Conservation (phyloP, 2,329 filamentous ascomycete species). For the Curvularia spicifera region DNA sequence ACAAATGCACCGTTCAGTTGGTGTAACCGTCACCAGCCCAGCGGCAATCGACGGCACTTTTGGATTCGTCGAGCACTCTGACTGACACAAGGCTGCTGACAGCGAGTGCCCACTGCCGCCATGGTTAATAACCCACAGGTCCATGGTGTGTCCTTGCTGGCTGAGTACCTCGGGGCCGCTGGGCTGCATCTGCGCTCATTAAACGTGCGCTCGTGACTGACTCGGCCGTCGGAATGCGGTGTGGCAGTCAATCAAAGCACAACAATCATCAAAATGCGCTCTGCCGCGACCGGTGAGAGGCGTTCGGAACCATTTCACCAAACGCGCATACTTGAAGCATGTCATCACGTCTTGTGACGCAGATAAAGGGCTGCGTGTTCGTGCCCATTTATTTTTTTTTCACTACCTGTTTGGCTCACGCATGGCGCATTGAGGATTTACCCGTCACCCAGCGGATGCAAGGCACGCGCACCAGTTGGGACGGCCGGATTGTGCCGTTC, state of each 20-base stretch:
- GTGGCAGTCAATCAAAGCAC: constrained; percentile 48
- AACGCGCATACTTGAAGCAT: constrained; percentile 27
- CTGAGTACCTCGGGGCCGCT: constrained; percentile 26
- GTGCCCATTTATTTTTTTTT: background rate
- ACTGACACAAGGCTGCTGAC: constrained; percentile 25
- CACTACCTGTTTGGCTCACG: constrained; percentile 19
- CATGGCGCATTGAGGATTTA: constrained; percentile 39
- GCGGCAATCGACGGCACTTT: constrained; percentile 27
- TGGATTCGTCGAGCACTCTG: constrained; percentile 15
- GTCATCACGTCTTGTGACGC: constrained; percentile 43
- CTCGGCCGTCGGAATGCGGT: constrained; percentile 34
- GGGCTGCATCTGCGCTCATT: constrained; percentile 27
- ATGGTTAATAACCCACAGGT: constrained; percentile 6
- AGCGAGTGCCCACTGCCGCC: background rate
- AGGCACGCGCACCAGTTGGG: constrained; percentile 36
- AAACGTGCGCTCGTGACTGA: constrained; percentile 33
- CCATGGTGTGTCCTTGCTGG: constrained; percentile 12
- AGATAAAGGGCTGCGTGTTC: constrained; percentile 20
- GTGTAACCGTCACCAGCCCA: constrained; percentile 23
- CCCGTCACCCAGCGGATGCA: constrained; percentile 40
- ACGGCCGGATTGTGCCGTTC: constrained; percentile 14
- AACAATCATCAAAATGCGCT: constrained; percentile 32
- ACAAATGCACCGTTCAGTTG: constrained; percentile 33
- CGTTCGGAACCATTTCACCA: constrained; percentile 24
- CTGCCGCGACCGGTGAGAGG: constrained; percentile 35